These are phyloP conservation scores for Yamadazyma spencermartinsiae DNA, from an alignment of 1,139 yeast species.

Conservation along the genomic window DNA sequence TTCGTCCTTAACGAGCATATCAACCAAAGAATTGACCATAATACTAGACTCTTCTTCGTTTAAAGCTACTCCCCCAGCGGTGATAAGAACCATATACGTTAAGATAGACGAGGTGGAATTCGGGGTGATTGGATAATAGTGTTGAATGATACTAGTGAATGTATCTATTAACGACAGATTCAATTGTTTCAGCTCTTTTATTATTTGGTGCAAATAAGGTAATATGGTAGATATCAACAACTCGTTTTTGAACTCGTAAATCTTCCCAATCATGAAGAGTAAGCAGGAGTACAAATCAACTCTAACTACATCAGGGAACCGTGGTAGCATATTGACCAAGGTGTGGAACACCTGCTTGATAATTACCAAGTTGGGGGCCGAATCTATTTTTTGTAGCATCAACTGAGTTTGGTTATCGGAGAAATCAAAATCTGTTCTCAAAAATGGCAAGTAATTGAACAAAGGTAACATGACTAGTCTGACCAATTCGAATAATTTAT, in stretches of 20 bases:
- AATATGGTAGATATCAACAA: conserved; percentile 51
- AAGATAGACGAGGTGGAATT: conserved; percentile 47
- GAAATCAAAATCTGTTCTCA: conserved; percentile 47
- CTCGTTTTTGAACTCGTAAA: conserved; percentile 52
- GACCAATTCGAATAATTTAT: conserved; percentile 77
- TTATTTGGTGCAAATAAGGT: conserved; percentile 57
- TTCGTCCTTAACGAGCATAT: conserved; percentile 28
- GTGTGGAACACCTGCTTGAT: conserved; percentile 55
- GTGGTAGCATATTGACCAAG: conserved; percentile 60
- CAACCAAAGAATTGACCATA: conserved; percentile 35
- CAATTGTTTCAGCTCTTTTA: conserved; percentile 30
- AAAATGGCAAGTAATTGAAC: conserved; percentile 58
- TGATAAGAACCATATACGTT: conserved; percentile 59
- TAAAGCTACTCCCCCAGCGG: conserved; percentile 50
- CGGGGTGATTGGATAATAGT: conserved; percentile 23
- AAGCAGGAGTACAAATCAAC: conserved; percentile 71
- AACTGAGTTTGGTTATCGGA: conserved; percentile 33
- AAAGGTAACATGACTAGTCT: conserved; percentile 72
- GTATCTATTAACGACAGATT: conserved; percentile 31
- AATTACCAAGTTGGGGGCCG: conserved; percentile 37
- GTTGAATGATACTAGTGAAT: conserved; percentile 39
- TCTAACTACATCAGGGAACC: conserved; percentile 67
- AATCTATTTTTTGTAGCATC: conserved; percentile 32
- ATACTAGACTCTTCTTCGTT: conserved; percentile 31
- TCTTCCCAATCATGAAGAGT: conserved; percentile 60